These are phyloP conservation scores for Xylariales sp. DNA, from an alignment of 2,329 filamentous ascomycete genomes.

Conservation along the genomic window DNA sequence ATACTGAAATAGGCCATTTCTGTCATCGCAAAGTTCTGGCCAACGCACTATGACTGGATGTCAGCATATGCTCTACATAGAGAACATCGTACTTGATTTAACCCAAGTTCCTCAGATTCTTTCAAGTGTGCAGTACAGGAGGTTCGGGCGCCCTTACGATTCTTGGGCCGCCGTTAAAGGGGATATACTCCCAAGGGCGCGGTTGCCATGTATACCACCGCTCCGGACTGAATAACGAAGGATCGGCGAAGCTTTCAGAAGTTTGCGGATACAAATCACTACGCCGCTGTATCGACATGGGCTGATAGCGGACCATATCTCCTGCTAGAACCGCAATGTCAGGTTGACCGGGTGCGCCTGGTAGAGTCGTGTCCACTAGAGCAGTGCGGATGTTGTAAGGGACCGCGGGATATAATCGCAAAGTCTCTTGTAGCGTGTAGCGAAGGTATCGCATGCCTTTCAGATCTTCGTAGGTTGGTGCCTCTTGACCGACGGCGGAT, in stretches of 20 bases:
- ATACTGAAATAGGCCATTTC: conserved; percentile 8
- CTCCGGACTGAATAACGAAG: conserved; percentile 42
- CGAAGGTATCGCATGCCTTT: conserved; percentile 66
- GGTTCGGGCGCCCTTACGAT: no score
- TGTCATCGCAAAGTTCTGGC: conserved; percentile 28
- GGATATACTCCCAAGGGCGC: conserved; percentile 48
- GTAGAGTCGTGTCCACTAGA: conserved; percentile 21
- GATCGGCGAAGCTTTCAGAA: conserved; percentile 28
- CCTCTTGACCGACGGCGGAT: conserved; percentile 46
- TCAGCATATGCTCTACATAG: no score
- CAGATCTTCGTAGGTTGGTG: conserved; percentile 57
- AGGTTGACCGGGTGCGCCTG: conserved; percentile 20
- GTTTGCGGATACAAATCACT: conserved; percentile 41
- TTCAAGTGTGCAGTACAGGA: no score
- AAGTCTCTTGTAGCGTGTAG: conserved; percentile 43
- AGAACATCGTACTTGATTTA: no score
- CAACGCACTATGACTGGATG: conserved; percentile 35
- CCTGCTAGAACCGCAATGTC: conserved; percentile 40
- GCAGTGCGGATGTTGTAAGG: conserved; percentile 44
- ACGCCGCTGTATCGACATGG: conserved; percentile 48
- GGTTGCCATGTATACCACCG: conserved; percentile 48
- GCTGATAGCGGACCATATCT: conserved; percentile 44
- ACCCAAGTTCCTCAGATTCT: no score
- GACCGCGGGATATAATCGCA: conserved; percentile 49
- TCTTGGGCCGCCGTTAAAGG: conserved; percentile 47